These are phyloP conservation scores for Globisporangium rhizosaccharum DNA, from an alignment of 352 stramenopile genomes.

Conservation along the genomic window DNA sequence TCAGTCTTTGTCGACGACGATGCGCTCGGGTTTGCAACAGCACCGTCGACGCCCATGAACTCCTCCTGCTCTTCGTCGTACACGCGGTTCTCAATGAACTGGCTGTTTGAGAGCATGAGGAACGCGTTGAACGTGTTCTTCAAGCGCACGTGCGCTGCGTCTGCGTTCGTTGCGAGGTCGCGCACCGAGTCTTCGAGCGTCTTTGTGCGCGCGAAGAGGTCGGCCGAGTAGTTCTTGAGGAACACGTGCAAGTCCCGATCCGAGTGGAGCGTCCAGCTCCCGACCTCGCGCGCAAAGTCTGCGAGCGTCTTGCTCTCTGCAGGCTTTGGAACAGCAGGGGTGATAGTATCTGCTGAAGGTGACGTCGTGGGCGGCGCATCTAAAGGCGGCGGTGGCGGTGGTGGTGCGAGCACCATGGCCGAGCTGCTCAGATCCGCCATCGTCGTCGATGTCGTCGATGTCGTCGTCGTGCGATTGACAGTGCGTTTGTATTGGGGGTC, in stretches of 20 bases:
- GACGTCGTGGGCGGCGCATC: too few species aligned
- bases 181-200: slow-evolving; percentile 62
- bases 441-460: too few species aligned
- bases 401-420: neutral
- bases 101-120: slow-evolving; percentile 81
- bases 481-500: too few species aligned
- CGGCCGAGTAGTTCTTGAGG: slow-evolving; percentile 60
- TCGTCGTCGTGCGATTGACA: too few species aligned
- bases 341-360: too few species aligned
- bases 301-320: slow-evolving; percentile 35
- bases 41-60: slow-evolving; percentile 34
- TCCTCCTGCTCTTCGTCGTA: slow-evolving; percentile 86
- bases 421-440: neutral
- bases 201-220: slow-evolving; percentile 71
- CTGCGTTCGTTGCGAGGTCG: slow-evolving; percentile 58
- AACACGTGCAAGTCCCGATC: slow-evolving; percentile 67
- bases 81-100: slow-evolving; percentile 88
- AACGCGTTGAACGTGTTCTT: slow-evolving; percentile 87
- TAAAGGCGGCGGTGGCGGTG: neutral
- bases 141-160: slow-evolving; percentile 65
- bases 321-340: neutral
- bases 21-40: slow-evolving; percentile 1
- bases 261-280: slow-evolving; percentile 70
- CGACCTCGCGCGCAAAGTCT: slow-evolving; percentile 36
- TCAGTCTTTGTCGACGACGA: slow-evolving; percentile 3